Conservation (phyloP, 2,329 filamentous ascomycete genomes). For the Microsporum canis region DNA sequence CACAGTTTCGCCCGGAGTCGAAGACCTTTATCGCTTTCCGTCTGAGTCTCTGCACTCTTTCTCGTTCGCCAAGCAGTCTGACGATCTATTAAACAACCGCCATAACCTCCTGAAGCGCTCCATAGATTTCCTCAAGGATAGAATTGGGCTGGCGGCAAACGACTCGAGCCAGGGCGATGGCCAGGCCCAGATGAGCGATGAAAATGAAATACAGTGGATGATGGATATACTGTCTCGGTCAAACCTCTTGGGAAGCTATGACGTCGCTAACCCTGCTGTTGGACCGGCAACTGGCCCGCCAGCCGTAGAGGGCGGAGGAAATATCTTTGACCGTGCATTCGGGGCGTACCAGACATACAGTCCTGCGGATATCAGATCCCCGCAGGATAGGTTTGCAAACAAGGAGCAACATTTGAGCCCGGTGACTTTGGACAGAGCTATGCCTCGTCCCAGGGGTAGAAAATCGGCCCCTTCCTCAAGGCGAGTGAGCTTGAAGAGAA, state of each 20-base stretch:
- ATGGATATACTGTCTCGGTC: slow-evolving; percentile 76
- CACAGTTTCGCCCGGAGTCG: slow-evolving; percentile 55
- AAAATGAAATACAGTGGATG: slow-evolving; percentile 80
- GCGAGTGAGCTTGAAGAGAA: slow-evolving; percentile 65
- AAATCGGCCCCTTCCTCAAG: slow-evolving; percentile 43
- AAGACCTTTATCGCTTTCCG: slow-evolving; percentile 86
- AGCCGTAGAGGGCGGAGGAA: slow-evolving; percentile 53
- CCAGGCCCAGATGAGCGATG: slow-evolving; percentile 69
- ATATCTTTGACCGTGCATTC: slow-evolving; percentile 79
- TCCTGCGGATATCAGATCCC: not conserved
- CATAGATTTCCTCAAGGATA: slow-evolving; percentile 92
- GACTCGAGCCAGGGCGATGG: slow-evolving; percentile 69
- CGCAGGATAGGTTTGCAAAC: slow-evolving; percentile 1
- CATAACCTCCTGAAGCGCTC: slow-evolving; percentile 89
- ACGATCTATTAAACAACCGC: slow-evolving; percentile 80
- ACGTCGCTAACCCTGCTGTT: slow-evolving; percentile 33
- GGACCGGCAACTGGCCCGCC: slow-evolving; percentile 75
- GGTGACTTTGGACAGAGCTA: slow-evolving; percentile 18
- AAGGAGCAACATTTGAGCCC: slow-evolving; percentile 1
- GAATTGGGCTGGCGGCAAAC: slow-evolving; percentile 66
- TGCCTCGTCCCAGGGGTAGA: slow-evolving; percentile 23
- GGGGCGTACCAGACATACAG: slow-evolving; percentile 28
- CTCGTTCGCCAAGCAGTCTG: slow-evolving; percentile 91
- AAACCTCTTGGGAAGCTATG: slow-evolving; percentile 61
- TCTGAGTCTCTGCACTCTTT: slow-evolving; percentile 96